phyloP scores from a whole-genome alignment of 2,329 filamentous ascomycete genomes.

The Aquanectria penicillioides region DNA sequence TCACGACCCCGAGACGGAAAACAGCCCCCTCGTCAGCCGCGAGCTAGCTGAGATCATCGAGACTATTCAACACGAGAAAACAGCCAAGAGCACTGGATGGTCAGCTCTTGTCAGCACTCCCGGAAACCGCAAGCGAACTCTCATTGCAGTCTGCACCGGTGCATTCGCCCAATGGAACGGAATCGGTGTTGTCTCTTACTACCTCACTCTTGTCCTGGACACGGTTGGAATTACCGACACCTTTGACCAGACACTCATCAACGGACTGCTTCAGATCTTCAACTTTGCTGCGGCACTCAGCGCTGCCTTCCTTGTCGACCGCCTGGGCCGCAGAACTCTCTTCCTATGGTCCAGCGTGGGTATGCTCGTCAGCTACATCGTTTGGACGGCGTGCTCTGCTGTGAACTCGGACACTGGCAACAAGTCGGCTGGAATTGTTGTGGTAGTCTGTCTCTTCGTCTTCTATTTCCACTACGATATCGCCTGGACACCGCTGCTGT shows the following conservation, averaged over 20 bases:
- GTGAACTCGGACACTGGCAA: constrained; percentile 40
- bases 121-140: constrained; percentile 46
- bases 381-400: constrained; percentile 53
- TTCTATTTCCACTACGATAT: constrained; percentile 58
- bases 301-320: constrained; percentile 52
- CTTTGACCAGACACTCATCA: constrained; percentile 53
- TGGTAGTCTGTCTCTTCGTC: constrained; percentile 60
- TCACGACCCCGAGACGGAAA: constrained; percentile 51
- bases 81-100: constrained; percentile 46
- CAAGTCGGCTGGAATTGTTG: constrained; percentile 51
- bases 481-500: constrained; percentile 57
- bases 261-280: constrained; percentile 53
- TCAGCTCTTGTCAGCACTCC: constrained; percentile 45
- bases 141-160: constrained; percentile 39
- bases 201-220: constrained; percentile 51
- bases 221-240: constrained; percentile 52
- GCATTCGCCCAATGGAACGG: constrained; percentile 46
- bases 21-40: constrained; percentile 50
- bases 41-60: constrained; percentile 53
- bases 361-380: constrained; percentile 49
- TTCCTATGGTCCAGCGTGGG: constrained; percentile 50
- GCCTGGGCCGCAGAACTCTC: constrained; percentile 54
- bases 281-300: constrained; percentile 49
- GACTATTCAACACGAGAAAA: constrained; percentile 43
- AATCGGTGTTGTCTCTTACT: constrained; percentile 48